Evolutionary conservation across 1,284 basidiomycete species (phyloP).

Genomic region (Schizophyllum commune): DNA sequence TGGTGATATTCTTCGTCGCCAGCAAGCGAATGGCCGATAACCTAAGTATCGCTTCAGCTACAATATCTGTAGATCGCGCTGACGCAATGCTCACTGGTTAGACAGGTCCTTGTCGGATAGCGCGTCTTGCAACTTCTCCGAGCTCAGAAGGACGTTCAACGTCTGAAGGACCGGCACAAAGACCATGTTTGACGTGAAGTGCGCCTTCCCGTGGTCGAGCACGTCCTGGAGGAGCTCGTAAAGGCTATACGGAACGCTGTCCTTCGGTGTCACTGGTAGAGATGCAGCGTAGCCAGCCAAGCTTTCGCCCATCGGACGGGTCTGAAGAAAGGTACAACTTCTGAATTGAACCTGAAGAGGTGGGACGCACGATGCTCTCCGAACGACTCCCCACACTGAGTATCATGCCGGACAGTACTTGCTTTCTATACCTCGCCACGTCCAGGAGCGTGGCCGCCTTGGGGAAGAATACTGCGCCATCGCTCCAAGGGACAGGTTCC

Average conservation of each 20-base stretch:
- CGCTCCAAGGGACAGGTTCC: conserved; percentile 50
- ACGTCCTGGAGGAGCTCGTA: conserved; percentile 48
- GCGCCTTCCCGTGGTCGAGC: conserved; percentile 40
- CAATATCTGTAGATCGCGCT: not conserved
- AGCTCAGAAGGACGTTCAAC: conserved; percentile 64
- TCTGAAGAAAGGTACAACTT: conserved; percentile 32
- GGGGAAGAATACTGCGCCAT: conserved; percentile 66
- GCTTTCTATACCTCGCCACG: conserved; percentile 49
- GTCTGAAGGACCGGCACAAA: conserved; percentile 77
- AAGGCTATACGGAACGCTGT: conserved; percentile 32
- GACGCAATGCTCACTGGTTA: not conserved
- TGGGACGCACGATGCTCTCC: conserved; percentile 65
- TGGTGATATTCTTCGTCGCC: conserved; percentile 49
- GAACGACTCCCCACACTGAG: conserved; percentile 76
- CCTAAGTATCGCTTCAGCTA: conserved; percentile 14
- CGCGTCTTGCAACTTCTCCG: conserved; percentile 41
- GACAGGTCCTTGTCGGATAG: not conserved
- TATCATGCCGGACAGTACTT: conserved; percentile 68
- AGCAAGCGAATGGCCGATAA: conserved; percentile 44
- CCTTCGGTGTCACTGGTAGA: conserved; percentile 34
- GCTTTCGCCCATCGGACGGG: conserved; percentile 58
- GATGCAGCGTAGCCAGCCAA: conserved; percentile 49
- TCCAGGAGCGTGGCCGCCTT: conserved; percentile 63
- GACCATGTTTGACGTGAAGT: conserved; percentile 56
- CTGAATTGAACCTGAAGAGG: conserved; percentile 1